Conservation (phyloP, 345 rosid genomes). For the Linum trigynum region DNA sequence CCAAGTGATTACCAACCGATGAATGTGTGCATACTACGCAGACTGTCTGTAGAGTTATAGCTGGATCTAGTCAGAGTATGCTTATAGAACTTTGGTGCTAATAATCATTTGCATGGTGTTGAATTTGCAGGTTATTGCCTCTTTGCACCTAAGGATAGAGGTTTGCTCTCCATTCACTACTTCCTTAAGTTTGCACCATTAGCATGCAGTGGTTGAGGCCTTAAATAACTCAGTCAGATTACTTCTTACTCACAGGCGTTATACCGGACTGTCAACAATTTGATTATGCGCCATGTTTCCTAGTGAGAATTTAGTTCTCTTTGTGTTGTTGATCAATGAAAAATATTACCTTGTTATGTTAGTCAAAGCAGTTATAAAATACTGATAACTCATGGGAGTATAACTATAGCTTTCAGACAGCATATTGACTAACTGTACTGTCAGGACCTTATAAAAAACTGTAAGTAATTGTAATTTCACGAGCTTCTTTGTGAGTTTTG, state of each 20-base stretch:
- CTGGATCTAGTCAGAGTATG: background rate
- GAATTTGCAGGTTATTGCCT: slow-evolving; percentile 48
- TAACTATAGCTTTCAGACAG: background rate
- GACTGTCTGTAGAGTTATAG: too few relatives aligned
- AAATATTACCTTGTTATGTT: background rate
- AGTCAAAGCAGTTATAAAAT: background rate
- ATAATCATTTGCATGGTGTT: background rate
- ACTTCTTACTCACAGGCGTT: background rate
- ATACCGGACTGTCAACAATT: too few relatives aligned
- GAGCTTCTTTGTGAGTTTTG: too few relatives aligned
- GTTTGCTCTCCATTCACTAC: slow-evolving; percentile 22
- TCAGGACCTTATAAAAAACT: too few relatives aligned
- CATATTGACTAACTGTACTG: too few relatives aligned
- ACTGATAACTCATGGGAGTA: too few relatives aligned
- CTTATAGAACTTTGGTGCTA: background rate
- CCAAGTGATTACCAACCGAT: too few relatives aligned
- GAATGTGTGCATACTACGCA: too few relatives aligned
- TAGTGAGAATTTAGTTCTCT: background rate
- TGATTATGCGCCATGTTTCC: background rate
- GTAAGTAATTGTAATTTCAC: too few relatives aligned
- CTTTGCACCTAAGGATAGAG: slow-evolving; percentile 55
- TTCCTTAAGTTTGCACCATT: too few relatives aligned
- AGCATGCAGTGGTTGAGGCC: too few relatives aligned
- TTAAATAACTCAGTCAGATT: background rate
- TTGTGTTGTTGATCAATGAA: background rate